Base-by-base conservation (phyloP, 208 protist species). In the Acanthamoeba sp. region DNA sequence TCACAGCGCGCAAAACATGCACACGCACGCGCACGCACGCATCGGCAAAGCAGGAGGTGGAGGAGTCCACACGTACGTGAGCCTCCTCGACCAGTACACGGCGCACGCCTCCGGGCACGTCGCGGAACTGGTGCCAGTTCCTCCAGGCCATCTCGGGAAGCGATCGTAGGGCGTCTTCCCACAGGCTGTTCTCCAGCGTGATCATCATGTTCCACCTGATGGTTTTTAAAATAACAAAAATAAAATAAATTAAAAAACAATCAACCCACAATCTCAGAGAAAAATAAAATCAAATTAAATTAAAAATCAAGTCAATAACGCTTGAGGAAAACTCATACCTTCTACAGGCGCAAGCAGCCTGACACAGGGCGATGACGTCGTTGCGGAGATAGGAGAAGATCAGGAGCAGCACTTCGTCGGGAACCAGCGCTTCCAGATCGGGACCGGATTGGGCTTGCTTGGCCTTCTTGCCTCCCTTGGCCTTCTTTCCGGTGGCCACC, bases 121-220 rank as follows among this genome's bases (percentile, higher is more conserved):
- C 40, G 36, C 9, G 29, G 40, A 34, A 82, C 29, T 48, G 34
- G 36, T 82, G 20, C 29, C 14, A 48, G 36, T 82, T 82, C 22
- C 29, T 82, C 71, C 71, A 82, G 10, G 20, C n/a, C 9, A 82
- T 20, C 40, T 82, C 36, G 1, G 29, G 71, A 18, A n/a, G 16
- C 1, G 20, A 10, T 24, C 10, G 9, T 5, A 82, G 10, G 40
- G 71, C 71, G 6, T 22, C 18, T 9, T 48, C 71, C 71, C 71
- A 82, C 36, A 82, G 40, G n/a, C 18, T 3, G 27, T 82, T 82
- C 71, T 82, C 71, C 36, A 29, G 22, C 20, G 71, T 82, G 71
- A 69, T 69, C 62, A 82, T 82, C 40, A 18, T 27, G 71, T 82
- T 82, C 71, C 71, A 82, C 38, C 71, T 82, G 2, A 16, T 9